phyloP scores from a whole-genome alignment of 1,284 basidiomycete species.

The Ustilago tritici region DNA sequence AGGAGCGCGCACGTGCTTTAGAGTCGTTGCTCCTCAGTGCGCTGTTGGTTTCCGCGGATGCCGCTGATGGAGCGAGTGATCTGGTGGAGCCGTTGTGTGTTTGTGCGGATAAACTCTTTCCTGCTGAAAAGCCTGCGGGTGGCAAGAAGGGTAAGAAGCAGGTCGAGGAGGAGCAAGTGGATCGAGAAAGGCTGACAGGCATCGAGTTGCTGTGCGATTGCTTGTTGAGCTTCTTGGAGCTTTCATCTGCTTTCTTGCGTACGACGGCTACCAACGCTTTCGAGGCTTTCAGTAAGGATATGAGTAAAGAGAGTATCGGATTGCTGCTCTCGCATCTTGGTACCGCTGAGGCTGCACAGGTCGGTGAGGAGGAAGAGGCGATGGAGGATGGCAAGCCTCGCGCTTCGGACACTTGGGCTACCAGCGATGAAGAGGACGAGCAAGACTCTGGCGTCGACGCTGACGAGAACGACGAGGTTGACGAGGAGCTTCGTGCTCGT shows the following conservation, averaged over 20 bases:
- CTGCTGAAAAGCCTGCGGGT: slow-evolving; percentile 14
- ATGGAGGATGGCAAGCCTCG: slow-evolving; percentile 68
- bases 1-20: slow-evolving; percentile 52
- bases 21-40: slow-evolving; percentile 56
- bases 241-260: slow-evolving; percentile 84
- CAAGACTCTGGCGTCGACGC: slow-evolving; percentile 72
- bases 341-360: slow-evolving; percentile 35
- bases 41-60: slow-evolving; percentile 71
- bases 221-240: slow-evolving; percentile 88
- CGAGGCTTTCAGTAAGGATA: slow-evolving; percentile 78
- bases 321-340: slow-evolving; percentile 75
- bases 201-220: slow-evolving; percentile 88
- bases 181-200: slow-evolving; percentile 73
- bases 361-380: slow-evolving; percentile 33
- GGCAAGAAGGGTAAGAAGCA: slow-evolving; percentile 58
- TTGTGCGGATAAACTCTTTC: slow-evolving; percentile 60
- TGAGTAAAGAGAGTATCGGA: slow-evolving; percentile 82
- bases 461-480: slow-evolving; percentile 74
- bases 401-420: slow-evolving; percentile 47
- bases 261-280: slow-evolving; percentile 86
- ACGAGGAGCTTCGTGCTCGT: slow-evolving; percentile 76
- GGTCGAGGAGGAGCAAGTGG: slow-evolving; percentile 66
- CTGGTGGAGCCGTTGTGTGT: slow-evolving; percentile 64
- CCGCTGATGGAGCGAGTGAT: slow-evolving; percentile 70
- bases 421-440: slow-evolving; percentile 70